Evolutionary conservation across 495 filamentous ascomycete species (phyloP).

Genomic region (Schizothecium vesticola): DNA sequence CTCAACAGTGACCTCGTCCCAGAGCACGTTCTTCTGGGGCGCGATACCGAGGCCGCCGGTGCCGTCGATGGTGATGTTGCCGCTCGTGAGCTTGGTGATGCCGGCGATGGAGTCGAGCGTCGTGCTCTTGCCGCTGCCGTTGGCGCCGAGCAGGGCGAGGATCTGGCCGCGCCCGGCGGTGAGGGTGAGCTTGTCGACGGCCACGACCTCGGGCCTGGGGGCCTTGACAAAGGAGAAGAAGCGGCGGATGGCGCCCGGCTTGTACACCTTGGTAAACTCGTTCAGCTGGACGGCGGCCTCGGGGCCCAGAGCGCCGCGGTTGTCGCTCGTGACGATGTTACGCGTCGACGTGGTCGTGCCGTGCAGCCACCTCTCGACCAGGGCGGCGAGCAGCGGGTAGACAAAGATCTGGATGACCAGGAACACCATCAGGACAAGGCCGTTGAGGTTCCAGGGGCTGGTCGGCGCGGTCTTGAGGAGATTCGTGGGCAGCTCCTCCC

Average conservation of each 20-base stretch:
- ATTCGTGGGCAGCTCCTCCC: constrained; percentile 47
- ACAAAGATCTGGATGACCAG: constrained; percentile 65
- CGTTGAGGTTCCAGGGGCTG: constrained; percentile 57
- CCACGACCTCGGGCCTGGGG: constrained; percentile 55
- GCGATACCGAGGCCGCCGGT: constrained; percentile 78
- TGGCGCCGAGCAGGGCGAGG: constrained; percentile 74
- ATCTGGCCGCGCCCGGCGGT: constrained; percentile 69
- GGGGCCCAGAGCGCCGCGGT: constrained; percentile 28
- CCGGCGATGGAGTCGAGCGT: constrained; percentile 83
- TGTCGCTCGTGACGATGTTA: constrained; percentile 40
- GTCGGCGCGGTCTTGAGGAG: constrained; percentile 52
- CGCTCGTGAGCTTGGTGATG: constrained; percentile 62
- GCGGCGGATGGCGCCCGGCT: constrained; percentile 55
- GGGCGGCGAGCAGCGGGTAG: constrained; percentile 64
- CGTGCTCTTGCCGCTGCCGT: constrained; percentile 82
- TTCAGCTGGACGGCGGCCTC: constrained; percentile 58
- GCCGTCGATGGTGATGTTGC: constrained; percentile 64
- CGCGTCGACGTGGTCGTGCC: constrained; percentile 63
- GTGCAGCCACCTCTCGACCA: constrained; percentile 68
- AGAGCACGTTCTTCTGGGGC: constrained; percentile 85
- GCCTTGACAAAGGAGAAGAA: constrained; percentile 51
- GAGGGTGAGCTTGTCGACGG: constrained; percentile 65
- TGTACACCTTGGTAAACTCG: constrained; percentile 68
- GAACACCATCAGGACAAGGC: constrained; percentile 63
- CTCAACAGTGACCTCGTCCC: constrained; percentile 74